Evolutionary conservation across 2,329 filamentous ascomycete species (phyloP).

Genomic region (Cadophora malorum): DNA sequence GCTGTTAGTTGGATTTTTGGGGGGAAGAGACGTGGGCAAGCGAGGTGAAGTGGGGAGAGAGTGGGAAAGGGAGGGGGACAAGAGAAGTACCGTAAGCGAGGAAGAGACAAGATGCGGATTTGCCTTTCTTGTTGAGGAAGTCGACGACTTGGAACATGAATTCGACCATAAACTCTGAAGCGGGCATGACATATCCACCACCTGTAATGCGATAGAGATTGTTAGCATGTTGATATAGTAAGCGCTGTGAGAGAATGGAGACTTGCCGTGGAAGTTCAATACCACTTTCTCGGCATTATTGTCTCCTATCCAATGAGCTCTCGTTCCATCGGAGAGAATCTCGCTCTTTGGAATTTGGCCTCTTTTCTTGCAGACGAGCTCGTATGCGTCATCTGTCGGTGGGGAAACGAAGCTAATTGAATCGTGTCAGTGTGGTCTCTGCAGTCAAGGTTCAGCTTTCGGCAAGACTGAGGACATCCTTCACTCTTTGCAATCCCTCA

Average conservation of each 20-base stretch:
- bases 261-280: slow-evolving; percentile 54
- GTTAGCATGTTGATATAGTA: background rate
- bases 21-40: background rate
- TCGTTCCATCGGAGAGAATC: slow-evolving; percentile 47
- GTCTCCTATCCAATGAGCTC: slow-evolving; percentile 55
- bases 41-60: background rate
- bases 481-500: too few species aligned
- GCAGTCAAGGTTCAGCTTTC: background rate
- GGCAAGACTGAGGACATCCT: too few species aligned
- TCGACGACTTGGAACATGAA: slow-evolving; percentile 44
- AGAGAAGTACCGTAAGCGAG: slow-evolving; percentile 57
- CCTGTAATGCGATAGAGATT: slow-evolving; percentile 45
- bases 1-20: background rate
- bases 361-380: slow-evolving; percentile 36
- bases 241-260: background rate
- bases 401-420: slow-evolving; percentile 31
- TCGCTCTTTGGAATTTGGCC: slow-evolving; percentile 35
- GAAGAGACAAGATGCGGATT: slow-evolving; percentile 56
- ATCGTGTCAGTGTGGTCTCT: background rate
- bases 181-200: slow-evolving; percentile 61
- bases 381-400: slow-evolving; percentile 39
- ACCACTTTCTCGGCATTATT: slow-evolving; percentile 49
- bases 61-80: background rate
- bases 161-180: slow-evolving; percentile 53
- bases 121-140: slow-evolving; percentile 47